phyloP scores from a whole-genome alignment of 192 early-diverging fungal species.

The Radiomyces spectabilis region DNA sequence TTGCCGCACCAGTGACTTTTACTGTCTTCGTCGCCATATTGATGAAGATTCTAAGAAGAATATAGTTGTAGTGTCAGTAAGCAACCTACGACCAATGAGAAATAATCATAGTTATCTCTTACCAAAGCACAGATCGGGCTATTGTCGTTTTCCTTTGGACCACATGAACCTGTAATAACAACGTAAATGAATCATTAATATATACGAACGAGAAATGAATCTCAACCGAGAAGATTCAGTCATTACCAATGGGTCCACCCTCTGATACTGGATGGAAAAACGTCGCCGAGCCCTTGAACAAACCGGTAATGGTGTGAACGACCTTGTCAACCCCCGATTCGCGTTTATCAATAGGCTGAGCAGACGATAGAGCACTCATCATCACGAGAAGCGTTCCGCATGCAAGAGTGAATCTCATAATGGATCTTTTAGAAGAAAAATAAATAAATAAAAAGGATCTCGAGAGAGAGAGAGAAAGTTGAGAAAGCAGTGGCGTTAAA shows the following conservation, averaged over 20 bases:
- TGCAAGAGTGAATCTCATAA: too few species aligned
- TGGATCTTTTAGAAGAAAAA: too few species aligned
- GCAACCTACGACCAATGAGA: too few species aligned
- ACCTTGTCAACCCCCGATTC: background rate
- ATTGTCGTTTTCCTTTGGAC: conserved; percentile 28
- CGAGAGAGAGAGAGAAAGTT: background rate
- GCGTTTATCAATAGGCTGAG: background rate
- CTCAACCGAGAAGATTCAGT: too few species aligned
- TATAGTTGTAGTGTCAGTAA: too few species aligned
- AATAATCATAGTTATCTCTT: background rate
- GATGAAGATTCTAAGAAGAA: conserved; percentile 19
- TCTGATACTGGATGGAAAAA: background rate
- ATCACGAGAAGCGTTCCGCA: too few species aligned
- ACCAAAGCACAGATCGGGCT: conserved; percentile 36
- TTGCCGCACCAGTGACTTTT: conserved; percentile 29
- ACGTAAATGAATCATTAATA: background rate
- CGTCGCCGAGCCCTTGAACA: background rate
- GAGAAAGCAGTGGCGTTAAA: background rate
- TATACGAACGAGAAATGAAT: too few species aligned
- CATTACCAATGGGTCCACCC: background rate
- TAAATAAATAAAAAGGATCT: background rate
- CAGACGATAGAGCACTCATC: too few species aligned
- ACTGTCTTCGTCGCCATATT: conserved; percentile 23
- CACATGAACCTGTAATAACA: conserved; percentile 24
- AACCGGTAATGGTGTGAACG: background rate